Evolutionary conservation across 2,329 filamentous ascomycete genomes (phyloP), one percentile per base, ranked within the genome.

Genomic region (Sporothrix brasiliensis): DNA sequence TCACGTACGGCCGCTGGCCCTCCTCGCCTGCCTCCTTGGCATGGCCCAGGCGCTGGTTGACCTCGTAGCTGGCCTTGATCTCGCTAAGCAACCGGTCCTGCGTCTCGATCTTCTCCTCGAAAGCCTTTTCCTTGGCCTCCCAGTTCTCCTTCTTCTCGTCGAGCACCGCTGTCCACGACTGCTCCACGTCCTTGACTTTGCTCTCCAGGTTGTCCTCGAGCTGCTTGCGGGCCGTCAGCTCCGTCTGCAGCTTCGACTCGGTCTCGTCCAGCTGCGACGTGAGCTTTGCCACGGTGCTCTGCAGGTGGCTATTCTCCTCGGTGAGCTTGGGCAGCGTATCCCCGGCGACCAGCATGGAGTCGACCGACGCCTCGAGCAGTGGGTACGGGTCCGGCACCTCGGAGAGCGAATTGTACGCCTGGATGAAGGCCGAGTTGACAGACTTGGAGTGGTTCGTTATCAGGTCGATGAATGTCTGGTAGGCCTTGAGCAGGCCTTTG

Each of bases 381-480:
- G 95, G 95, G 75, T 98, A 99, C 53, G 95, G 95, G 79, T 99
- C 95, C 19, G 95, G 95, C 0, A 92, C 95, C 83, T 99, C 96
- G 68, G 94, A 97, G 44, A 99, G 84, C 4, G 93, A 92, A 4
- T 93, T 95, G 79, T 99, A 99, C 39, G 95, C 85, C 77, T 97
- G 92, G 73, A 99, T 84, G 78, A 99, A 99, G 7, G 94, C 91
- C 19, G 93, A 94, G 76, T 97, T 96, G 69, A 95, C 92, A 6
- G 92, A 88, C 81, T 99, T 99, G 75, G 93, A 95, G 80, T 98
- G 94, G 79, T 94, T 97, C 24, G 95, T 96, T 72, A 99, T 86
- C 71, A 97, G 89, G 78, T 99, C 95, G 79, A 99, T 97, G 78
- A 98, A 99, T 68, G 91, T 91, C 81, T 99, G 95, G 83, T 99